These are phyloP conservation scores for Ophiostoma triangulosporum DNA, from an alignment of 2,329 filamentous ascomycete species.

Conservation along the genomic window DNA sequence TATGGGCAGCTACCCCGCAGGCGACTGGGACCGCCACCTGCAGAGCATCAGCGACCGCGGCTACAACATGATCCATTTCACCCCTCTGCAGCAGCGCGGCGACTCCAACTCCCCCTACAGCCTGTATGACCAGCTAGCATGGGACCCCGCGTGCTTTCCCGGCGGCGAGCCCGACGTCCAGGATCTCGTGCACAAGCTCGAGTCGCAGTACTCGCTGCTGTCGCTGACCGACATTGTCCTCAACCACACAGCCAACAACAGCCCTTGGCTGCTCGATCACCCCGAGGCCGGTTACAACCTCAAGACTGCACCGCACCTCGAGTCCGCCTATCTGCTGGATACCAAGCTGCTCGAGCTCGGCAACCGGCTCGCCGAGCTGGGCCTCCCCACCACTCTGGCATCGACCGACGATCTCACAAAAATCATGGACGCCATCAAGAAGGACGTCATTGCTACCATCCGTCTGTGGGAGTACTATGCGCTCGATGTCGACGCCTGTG, in stretches of 20 bases:
- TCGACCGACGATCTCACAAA: conserved; percentile 58
- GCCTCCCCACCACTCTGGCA: conserved; percentile 62
- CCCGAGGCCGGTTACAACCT: conserved; percentile 94
- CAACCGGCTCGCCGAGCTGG: conserved; percentile 52
- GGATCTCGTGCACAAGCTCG: conserved; percentile 65
- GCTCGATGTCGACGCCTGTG: conserved; percentile 62
- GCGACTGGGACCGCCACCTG: conserved; percentile 75
- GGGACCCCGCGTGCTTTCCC: conserved; percentile 72
- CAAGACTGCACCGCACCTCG: conserved; percentile 69
- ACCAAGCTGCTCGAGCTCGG: conserved; percentile 61
- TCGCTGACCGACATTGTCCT: conserved; percentile 92
- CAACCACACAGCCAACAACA: conserved; percentile 96
- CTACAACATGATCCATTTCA: conserved; percentile 99
- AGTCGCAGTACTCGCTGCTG: conserved; percentile 70
- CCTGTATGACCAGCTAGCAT: conserved; percentile 79
- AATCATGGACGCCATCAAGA: conserved; percentile 76
- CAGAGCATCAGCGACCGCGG: conserved; percentile 77
- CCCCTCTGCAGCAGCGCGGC: conserved; percentile 78
- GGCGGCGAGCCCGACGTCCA: conserved; percentile 72
- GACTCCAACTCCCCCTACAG: conserved; percentile 95
- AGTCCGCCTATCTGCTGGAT: conserved; percentile 50
- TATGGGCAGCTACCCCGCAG: conserved; percentile 76
- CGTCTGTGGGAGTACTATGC: conserved; percentile 91
- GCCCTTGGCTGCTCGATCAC: conserved; percentile 83
- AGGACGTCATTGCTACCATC: conserved; percentile 61